Evolutionary conservation across 2,329 filamentous ascomycete species (phyloP).

Genomic region (Pseudocercospora crystallina): DNA sequence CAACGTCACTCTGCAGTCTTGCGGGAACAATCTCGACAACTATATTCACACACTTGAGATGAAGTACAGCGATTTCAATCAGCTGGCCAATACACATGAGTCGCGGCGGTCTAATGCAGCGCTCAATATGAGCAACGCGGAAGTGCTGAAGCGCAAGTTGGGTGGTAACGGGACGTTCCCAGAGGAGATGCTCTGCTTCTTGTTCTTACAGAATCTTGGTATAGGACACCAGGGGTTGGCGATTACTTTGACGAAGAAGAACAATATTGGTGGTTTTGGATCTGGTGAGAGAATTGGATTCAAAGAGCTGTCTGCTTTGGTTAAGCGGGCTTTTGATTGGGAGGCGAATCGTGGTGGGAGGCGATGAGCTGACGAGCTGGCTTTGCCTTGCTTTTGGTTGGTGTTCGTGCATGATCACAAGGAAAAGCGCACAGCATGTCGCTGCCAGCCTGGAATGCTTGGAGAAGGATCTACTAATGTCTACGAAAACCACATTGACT

Average conservation of each 20-base stretch:
- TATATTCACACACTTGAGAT: conserved; percentile 30
- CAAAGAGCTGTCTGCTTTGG: conserved; percentile 27
- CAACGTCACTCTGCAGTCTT: conserved; percentile 25
- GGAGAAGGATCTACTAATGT: too few species aligned
- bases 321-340: conserved; percentile 26
- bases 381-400: too few species aligned
- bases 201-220: conserved; percentile 32
- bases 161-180: conserved; percentile 21
- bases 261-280: conserved; percentile 35
- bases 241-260: conserved; percentile 28
- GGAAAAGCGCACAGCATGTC: too few species aligned
- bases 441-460: too few species aligned
- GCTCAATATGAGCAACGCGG: conserved; percentile 11
- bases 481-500: too few species aligned
- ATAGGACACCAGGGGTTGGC: conserved; percentile 26
- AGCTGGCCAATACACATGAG: conserved; percentile 23
- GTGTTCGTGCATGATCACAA: too few species aligned
- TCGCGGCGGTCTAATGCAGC: conserved; percentile 10
- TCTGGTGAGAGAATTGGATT: conserved; percentile 31
- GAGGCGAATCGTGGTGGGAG: conserved; percentile 3
- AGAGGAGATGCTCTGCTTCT: conserved; percentile 32
- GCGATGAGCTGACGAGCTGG: too few species aligned
- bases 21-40: conserved; percentile 25
- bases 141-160: conserved; percentile 14
- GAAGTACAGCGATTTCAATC: conserved; percentile 28